A percentile compares a stretch with the other conserved stretches of the same genome.
phyloP scores from a whole-genome alignment of 1,139 yeast genomes.

The Blastobotrys apis region DNA sequence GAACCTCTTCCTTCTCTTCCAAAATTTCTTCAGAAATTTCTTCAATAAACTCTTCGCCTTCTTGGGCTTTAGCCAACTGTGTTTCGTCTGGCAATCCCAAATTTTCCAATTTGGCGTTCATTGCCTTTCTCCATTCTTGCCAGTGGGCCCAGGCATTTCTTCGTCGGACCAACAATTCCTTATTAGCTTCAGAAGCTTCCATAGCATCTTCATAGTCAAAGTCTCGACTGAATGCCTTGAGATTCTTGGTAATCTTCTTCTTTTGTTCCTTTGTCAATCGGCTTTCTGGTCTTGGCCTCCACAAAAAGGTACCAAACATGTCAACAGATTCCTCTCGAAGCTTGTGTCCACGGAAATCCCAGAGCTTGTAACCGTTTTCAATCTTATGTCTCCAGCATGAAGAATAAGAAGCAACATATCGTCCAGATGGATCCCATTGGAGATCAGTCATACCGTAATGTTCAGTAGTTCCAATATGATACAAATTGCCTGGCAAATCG shows the following conservation, averaged over 20 bases:
- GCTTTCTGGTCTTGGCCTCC: slow-evolving; percentile 97
- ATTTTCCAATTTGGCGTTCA: slow-evolving; percentile 47
- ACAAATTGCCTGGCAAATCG: slow-evolving; percentile 44
- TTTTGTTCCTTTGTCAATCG: slow-evolving; percentile 70
- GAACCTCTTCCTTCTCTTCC: slow-evolving; percentile 39
- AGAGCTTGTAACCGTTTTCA: slow-evolving; percentile 87
- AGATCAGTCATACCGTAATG: slow-evolving; percentile 79
- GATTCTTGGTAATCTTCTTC: slow-evolving; percentile 86
- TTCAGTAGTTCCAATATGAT: slow-evolving; percentile 59
- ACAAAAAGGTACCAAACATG: slow-evolving; percentile 80
- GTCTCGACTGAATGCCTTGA: slow-evolving; percentile 85
- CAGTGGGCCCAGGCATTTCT: slow-evolving; percentile 82
- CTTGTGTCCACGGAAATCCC: slow-evolving; percentile 75
- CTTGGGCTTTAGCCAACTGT: slow-evolving; percentile 28
- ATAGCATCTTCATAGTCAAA: slow-evolving; percentile 94
- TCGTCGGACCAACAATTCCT: slow-evolving; percentile 84
- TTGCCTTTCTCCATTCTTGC: slow-evolving; percentile 68
- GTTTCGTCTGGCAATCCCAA: slow-evolving; percentile 39
- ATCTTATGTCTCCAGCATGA: slow-evolving; percentile 79
- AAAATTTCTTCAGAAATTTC: slow-evolving; percentile 75
- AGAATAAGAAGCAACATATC: slow-evolving; percentile 85
- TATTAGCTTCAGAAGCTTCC: slow-evolving; percentile 92
- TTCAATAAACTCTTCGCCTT: slow-evolving; percentile 60
- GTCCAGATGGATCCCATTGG: slow-evolving; percentile 95
- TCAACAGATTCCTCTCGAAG: slow-evolving; percentile 74